Evolutionary conservation across 805 yeast species (phyloP).

Genomic region (Suhomyces emberorum): DNA sequence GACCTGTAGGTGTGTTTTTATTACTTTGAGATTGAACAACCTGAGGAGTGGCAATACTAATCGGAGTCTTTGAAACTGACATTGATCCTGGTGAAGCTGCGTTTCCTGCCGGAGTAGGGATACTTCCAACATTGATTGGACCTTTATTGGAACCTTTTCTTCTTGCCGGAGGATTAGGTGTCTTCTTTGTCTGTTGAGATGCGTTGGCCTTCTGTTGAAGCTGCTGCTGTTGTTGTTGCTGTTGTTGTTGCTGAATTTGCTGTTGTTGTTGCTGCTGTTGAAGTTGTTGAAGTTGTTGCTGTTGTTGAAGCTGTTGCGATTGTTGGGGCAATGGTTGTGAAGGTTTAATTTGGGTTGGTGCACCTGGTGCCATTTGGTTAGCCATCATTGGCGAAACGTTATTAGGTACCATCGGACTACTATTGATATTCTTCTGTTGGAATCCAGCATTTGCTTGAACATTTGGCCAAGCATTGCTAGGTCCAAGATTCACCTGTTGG

Average conservation of each 20-base stretch:
- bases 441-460: constrained; percentile 6
- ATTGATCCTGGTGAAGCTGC: constrained; percentile 39
- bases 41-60: constrained; percentile 42
- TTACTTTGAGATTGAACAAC: constrained; percentile 33
- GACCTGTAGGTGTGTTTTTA: constrained; percentile 40
- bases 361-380: constrained; percentile 4
- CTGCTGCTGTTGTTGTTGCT: constrained; percentile 5
- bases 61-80: constrained; percentile 41
- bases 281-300: too few relatives aligned
- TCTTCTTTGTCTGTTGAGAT: constrained; percentile 8
- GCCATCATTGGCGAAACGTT: constrained; percentile 14
- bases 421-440: constrained; percentile 13
- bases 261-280: not conserved
- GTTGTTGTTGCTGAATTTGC: constrained; percentile 1
- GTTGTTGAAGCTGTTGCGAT: constrained; percentile 15
- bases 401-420: constrained; percentile 26
- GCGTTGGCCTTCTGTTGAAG: constrained; percentile 8
- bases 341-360: too few relatives aligned
- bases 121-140: constrained; percentile 21
- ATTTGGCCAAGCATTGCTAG: constrained; percentile 13
- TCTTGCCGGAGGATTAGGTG: constrained; percentile 15
- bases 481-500: constrained; percentile 11
- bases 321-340: constrained; percentile 14
- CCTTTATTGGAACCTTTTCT: constrained; percentile 22
- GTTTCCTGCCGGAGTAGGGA: constrained; percentile 34